Evolutionary conservation across 2,329 filamentous ascomycete genomes (phyloP), one percentile per base, ranked within the genome.

Genomic region (Xylaria sp.): DNA sequence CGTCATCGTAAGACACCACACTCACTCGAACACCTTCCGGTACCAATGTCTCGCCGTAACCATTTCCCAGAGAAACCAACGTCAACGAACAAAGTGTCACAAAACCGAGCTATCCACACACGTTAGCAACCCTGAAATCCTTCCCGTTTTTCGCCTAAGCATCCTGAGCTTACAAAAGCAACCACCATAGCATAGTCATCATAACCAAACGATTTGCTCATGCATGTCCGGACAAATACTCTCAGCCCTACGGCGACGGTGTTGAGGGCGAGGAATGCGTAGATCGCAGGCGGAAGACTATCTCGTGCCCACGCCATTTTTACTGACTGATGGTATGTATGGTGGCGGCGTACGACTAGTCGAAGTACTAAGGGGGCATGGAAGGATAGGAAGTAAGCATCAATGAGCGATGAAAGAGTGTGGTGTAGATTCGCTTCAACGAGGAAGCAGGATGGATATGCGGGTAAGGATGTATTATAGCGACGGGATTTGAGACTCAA

Each of bases 291-390:
- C 1, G 71, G 71, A 6, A 72, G 60, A 63, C 66, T 69, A 17
- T 72, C 71, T 69, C 71, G 66, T 71, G 71, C 71, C 69, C 69
- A 72, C 61, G 69, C 66, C 71, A 72, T 72, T 59, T 23, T 46
- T 48, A 17, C 26, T 33, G 40, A 51, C 33, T 42, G 44, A 36
- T 44, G 40, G 46, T 70, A 66, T 65, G 59, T 66, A 60, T 49
- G 57, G 31, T 60, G 49, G 60, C 49, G 67, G 59, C 59, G 64
- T 59, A 23, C 26, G 36, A 48, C 51, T 42, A 9, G 38, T 20
- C 38, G 3, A n/a, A 28, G 11, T 40, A 57, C 54, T 67, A 58
- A 31, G 67, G 46, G 59, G 64, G 54, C 57, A 71, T 68, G 63
- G 40, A 66, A 60, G 51, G n/a, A 59, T 5, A 10, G 28, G 63